Evolutionary conservation across 148 eudicot species (phyloP).

Genomic region (Linanthus parryae): DNA sequence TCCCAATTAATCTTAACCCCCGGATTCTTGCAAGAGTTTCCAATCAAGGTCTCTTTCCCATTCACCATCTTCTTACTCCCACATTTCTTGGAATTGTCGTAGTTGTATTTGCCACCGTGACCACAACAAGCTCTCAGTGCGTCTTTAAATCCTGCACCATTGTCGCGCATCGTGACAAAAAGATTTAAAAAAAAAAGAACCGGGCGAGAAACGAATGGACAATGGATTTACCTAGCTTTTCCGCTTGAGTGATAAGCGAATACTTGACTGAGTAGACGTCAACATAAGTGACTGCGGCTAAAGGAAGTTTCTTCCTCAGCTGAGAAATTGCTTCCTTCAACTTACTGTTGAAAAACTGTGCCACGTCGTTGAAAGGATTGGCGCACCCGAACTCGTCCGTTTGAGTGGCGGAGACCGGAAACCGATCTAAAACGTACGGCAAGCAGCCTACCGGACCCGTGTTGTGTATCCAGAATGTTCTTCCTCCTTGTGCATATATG

Average conservation of each 20-base stretch:
- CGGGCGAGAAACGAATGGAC: too few relatives aligned
- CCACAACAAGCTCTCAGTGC: slow-evolving; percentile 75
- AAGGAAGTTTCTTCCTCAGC: slow-evolving; percentile 48
- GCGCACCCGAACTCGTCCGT: slow-evolving; percentile 60
- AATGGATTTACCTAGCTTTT: slow-evolving; percentile 35
- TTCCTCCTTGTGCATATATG: slow-evolving; percentile 56
- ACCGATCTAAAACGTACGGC: slow-evolving; percentile 52
- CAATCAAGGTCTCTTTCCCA: slow-evolving; percentile 46
- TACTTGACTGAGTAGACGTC: slow-evolving; percentile 69
- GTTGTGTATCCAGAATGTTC: slow-evolving; percentile 84
- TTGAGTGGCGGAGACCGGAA: slow-evolving; percentile 31
- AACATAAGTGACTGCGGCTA: slow-evolving; percentile 59
- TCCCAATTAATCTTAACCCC: slow-evolving; percentile 56
- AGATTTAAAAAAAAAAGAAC: too few relatives aligned
- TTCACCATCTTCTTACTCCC: slow-evolving; percentile 43
- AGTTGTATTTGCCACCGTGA: slow-evolving; percentile 81
- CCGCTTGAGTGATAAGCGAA: slow-evolving; percentile 50
- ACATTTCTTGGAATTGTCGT: slow-evolving; percentile 42
- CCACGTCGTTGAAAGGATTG: slow-evolving; percentile 51
- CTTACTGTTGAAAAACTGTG: slow-evolving; percentile 48
- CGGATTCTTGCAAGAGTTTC: slow-evolving; percentile 55
- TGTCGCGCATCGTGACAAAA: too few relatives aligned
- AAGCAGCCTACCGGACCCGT: slow-evolving; percentile 83
- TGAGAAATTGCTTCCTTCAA: slow-evolving; percentile 44
- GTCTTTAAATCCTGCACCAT: slow-evolving; percentile 42